Evolutionary conservation across 805 yeast genomes (phyloP).

Genomic region (Myxozyma sirexii): DNA sequence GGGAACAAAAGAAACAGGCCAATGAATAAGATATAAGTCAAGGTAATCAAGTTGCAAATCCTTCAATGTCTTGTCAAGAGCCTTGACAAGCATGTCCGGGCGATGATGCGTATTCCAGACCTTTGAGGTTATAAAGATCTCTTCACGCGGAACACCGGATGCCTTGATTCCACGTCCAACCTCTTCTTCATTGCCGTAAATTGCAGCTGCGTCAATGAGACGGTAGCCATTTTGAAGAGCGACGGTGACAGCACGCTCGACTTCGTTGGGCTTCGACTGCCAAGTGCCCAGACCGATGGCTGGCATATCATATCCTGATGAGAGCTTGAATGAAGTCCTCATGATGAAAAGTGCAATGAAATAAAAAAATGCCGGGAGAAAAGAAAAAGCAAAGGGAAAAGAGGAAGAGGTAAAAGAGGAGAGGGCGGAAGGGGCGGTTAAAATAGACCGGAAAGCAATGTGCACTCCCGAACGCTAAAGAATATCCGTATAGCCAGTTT

Average conservation of each 20-base stretch:
- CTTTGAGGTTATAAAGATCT: conserved; percentile 68
- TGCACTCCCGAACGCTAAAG: no score
- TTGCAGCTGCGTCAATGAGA: conserved; percentile 74
- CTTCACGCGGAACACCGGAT: conserved; percentile 49
- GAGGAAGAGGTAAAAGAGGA: background rate
- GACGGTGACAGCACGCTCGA: conserved; percentile 55
- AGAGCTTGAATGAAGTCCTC: conserved; percentile 46
- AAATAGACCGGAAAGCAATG: no score
- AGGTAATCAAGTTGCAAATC: conserved; percentile 61
- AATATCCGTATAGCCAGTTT: no score
- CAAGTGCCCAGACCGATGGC: conserved; percentile 72
- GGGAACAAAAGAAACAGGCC: conserved; percentile 54
- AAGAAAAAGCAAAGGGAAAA: background rate
- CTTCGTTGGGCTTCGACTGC: conserved; percentile 53
- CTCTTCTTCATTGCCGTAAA: conserved; percentile 64
- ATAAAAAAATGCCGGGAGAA: background rate
- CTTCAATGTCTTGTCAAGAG: conserved; percentile 55
- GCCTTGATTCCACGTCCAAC: conserved; percentile 58
- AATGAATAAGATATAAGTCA: conserved; percentile 67
- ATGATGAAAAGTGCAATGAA: background rate
- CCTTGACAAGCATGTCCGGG: conserved; percentile 52
- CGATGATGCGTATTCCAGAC: conserved; percentile 50
- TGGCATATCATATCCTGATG: conserved; percentile 62
- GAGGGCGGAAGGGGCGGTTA: background rate
- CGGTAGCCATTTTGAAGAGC: conserved; percentile 69